Base-by-base conservation (phyloP, 176 grass and related monocot species). In the Cenchrus fungigraminus region DNA sequence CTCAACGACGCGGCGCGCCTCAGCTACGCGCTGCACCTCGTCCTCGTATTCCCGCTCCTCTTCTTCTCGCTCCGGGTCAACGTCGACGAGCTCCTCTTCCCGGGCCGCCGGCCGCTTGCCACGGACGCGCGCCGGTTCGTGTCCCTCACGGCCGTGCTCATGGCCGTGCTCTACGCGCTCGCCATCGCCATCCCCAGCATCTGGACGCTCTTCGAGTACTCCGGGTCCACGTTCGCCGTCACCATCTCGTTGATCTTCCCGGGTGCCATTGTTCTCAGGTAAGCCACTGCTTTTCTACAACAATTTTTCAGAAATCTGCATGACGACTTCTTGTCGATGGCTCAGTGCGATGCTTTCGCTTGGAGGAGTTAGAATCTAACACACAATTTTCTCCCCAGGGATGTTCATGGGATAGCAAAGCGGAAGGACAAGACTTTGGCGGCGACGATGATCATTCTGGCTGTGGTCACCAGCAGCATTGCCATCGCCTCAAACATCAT, bases 211-310 rank as follows among this genome's bases (percentile, higher is more conserved):
- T 98, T 95, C 86, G 86, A 98, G 88, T 95, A 85, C 78, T 78
- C 72, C 9, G 96, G 96, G 6, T 95, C 93, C 16, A 95, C 93
- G 4, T 90, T 77, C 69, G 96, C 89, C 2, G 91, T 98, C 40
- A 95, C 90, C 87, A 76, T 98, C 59, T 94, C 93, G 7, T 73
- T 98, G 29, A 95, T 98, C 69, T 98, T 98, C 80, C 97, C 97
- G 28, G 93, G 75, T 9, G 77, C 91, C 34, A 86, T 98, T 60
- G 91, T 99, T 80, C 83, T 99, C 49, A 96, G 90, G 93, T 92
- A 83, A 58, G 49, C 47, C 66, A 66, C 58, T 31, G 65, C 29
- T 46, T 28, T 52, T 40, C 13, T 6, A 20, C 22, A 77, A 59
- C 7, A 78, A 45, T 31, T 4, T 55, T 80, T 73, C 15, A 56